Conservation (phyloP, 2,329 filamentous ascomycete species). For the Phaeophleospora eucalypticola region DNA sequence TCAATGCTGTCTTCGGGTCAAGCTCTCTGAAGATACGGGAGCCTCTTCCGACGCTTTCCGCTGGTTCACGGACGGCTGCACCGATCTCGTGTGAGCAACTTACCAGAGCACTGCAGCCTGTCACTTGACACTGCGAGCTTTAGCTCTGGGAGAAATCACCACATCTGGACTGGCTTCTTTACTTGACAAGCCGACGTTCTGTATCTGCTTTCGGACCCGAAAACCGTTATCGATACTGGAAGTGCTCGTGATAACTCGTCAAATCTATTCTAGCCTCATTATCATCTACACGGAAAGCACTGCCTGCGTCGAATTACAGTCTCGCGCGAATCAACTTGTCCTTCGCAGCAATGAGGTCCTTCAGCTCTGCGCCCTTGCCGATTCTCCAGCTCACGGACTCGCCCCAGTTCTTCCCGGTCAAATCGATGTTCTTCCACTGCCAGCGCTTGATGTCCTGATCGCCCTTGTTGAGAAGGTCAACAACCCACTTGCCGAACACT, state of each 20-base stretch:
- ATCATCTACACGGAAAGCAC: neutral
- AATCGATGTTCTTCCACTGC: conserved; percentile 48
- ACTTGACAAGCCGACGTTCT: neutral
- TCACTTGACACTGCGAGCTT: no score
- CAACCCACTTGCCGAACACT: conserved; percentile 54
- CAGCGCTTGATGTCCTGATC: conserved; percentile 47
- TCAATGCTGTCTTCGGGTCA: neutral
- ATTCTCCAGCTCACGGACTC: conserved; percentile 48
- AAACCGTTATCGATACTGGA: no score
- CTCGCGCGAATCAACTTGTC: conserved; percentile 20
- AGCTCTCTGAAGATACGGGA: neutral
- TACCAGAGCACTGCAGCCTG: neutral
- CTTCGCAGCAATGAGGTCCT: conserved; percentile 21
- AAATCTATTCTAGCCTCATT: neutral
- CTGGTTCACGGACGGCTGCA: neutral
- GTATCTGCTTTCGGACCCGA: neutral
- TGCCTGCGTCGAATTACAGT: conserved; percentile 9
- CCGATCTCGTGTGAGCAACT: neutral
- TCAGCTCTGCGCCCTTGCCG: conserved; percentile 31
- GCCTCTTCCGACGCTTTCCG: neutral
- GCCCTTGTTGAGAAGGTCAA: conserved; percentile 43
- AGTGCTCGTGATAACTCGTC: no score
- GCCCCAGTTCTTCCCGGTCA: conserved; percentile 37
- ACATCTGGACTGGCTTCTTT: neutral
- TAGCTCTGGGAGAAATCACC: neutral